phyloP scores from a whole-genome alignment of 1,284 basidiomycete species.

The Schizophyllum commune region DNA sequence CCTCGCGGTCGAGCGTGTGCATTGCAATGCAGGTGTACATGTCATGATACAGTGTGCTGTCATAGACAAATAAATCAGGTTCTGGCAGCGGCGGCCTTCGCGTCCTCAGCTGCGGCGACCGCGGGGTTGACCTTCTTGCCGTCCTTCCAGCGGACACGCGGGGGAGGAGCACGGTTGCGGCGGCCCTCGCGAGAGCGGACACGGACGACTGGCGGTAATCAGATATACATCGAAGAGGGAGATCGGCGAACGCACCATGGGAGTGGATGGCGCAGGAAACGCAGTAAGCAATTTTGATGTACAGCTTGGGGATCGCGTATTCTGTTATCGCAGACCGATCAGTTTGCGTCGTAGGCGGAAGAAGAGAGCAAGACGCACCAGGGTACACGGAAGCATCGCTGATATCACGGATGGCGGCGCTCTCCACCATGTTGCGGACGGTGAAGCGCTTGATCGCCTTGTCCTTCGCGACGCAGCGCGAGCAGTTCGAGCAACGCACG shows the following conservation, averaged over 20 bases:
- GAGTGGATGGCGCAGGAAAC: conserved; percentile 99
- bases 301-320: conserved; percentile 96
- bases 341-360: not conserved
- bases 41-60: not conserved
- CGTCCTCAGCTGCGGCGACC: conserved; percentile 66
- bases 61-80: conserved; percentile 4
- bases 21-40: not conserved
- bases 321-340: conserved; percentile 32
- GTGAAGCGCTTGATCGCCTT: conserved; percentile 99
- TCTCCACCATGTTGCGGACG: conserved; percentile 99
- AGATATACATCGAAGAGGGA: conserved; percentile 2
- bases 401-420: conserved; percentile 95
- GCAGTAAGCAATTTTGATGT: conserved; percentile 99
- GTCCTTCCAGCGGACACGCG: conserved; percentile 95
- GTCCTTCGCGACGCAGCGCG: conserved; percentile 90
- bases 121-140: conserved; percentile 93
- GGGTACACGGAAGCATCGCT: conserved; percentile 93
- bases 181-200: conserved; percentile 91
- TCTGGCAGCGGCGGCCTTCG: conserved; percentile 35
- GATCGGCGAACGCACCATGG: conserved; percentile 58
- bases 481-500: conserved; percentile 98
- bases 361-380: conserved; percentile 45
- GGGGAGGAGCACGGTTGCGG: conserved; percentile 94
- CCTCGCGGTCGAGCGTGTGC: not conserved
- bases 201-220: conserved; percentile 66